Conservation (phyloP, 345 rosid species). For the Citrus hindsii region DNA sequence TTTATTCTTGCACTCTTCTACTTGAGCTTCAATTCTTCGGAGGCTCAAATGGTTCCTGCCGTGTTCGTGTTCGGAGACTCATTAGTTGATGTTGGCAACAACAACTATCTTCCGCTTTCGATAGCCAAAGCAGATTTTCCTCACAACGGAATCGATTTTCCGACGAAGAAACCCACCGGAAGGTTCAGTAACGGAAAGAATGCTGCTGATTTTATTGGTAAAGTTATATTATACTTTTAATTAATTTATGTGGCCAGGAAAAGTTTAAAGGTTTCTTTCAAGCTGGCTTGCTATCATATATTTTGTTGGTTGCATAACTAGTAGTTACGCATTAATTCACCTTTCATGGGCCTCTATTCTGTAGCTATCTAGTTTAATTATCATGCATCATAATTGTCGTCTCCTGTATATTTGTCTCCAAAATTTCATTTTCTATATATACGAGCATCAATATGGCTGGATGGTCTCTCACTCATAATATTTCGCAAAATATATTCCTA, state of each 20-base stretch:
- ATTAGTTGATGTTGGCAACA: slow-evolving; percentile 52
- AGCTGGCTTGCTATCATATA: neutral
- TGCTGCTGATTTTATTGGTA: slow-evolving; percentile 53
- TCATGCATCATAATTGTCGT: too few species aligned
- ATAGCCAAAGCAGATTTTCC: slow-evolving; percentile 41
- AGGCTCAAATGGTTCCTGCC: slow-evolving; percentile 40
- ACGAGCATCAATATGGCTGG: too few species aligned
- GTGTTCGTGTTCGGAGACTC: slow-evolving; percentile 52
- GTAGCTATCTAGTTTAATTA: too few species aligned
- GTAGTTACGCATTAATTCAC: neutral
- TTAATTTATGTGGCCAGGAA: neutral
- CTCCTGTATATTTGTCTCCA: too few species aligned
- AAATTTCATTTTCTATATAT: too few species aligned
- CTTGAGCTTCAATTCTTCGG: neutral
- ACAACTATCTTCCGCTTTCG: slow-evolving; percentile 36
- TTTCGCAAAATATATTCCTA: too few species aligned
- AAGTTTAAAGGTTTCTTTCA: neutral
- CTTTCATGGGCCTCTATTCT: neutral
- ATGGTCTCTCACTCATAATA: too few species aligned
- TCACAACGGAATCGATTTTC: slow-evolving; percentile 54
- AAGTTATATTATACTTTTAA: neutral
- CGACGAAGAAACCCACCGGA: slow-evolving; percentile 41
- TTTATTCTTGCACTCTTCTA: neutral
- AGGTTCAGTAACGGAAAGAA: slow-evolving; percentile 59
- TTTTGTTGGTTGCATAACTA: too few species aligned